Base-by-base conservation (phyloP, 2,329 filamentous ascomycete genomes). In the Macroventuria anomochaeta region DNA sequence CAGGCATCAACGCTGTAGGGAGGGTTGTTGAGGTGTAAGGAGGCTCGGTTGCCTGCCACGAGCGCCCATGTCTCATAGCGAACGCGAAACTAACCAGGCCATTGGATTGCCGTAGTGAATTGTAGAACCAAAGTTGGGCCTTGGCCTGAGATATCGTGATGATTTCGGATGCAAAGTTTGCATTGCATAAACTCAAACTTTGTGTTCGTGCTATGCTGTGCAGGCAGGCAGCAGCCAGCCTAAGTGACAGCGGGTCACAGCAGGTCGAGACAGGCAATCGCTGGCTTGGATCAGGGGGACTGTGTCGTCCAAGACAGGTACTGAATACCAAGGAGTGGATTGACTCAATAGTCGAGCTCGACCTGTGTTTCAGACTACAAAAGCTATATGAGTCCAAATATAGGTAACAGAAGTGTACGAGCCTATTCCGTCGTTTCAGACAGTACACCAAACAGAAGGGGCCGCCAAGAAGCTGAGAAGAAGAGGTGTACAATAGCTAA, bases 401-500 rank as follows among this genome's bases (percentile, higher is more conserved):
- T 52, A 56, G 38, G 43, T 48, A 43, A 26, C 34, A 52, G 39
- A 48, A 44, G 28, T 38, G 53, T 56, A 56, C 53, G 38, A 52
- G 34, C 41, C 26, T 33, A 36, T 42, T 55, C 31, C 31, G 21
- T 50, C 26, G 47, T 52, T 52, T 56, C 38, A 56, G 23, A 48
- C 13, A 40, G 20, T 28, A 20, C 25, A 34, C 46, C n/a, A 38
- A 39, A 41, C 29, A 50, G 12, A 33, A 40, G 41, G 46, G 46
- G 32, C 40, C 29, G 36, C 52, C 41, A 18, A 47, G 17, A 46
- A 39, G 48, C 53, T 57, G 46, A 54, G 46, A 41, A 59, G 47
- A 62, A 66, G 47, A 62, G 65, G 57, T 53, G 59, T 69, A 71
- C 68, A 73, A 56, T 61, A 64, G 57, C 43, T 67, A 66, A 52